Evolutionary conservation across 164 flowering plant genomes (phyloP).

Genomic region (Macadamia integrifolia): DNA sequence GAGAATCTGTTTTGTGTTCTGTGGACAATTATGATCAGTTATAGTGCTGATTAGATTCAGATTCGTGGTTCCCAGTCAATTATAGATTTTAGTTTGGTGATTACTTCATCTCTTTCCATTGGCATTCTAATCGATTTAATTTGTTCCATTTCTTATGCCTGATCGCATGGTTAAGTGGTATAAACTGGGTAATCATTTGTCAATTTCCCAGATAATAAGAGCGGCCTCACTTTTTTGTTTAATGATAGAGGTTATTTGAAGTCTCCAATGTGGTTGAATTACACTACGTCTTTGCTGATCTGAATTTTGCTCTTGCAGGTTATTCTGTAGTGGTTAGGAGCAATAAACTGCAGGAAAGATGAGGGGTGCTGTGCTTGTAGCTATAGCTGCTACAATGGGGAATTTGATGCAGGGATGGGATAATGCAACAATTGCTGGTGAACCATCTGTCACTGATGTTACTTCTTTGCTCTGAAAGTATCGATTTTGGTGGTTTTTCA

Average conservation of each 20-base stretch:
- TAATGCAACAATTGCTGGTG: slow-evolving; percentile 95
- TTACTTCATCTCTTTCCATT: not conserved
- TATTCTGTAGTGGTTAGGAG: not conserved
- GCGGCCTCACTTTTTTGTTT: not conserved
- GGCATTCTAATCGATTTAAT: not conserved
- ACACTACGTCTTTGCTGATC: not conserved
- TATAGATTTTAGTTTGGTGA: no score
- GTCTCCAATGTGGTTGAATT: not conserved
- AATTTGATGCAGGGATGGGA: slow-evolving; percentile 98
- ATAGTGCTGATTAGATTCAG: not conserved
- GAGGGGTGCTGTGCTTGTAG: slow-evolving; percentile 81
- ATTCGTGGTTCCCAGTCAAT: no score
- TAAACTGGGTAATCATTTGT: not conserved
- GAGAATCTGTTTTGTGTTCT: no score
- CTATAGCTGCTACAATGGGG: slow-evolving; percentile 84
- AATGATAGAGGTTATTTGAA: not conserved
- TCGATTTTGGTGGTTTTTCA: not conserved
- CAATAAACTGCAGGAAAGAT: slow-evolving; percentile 24
- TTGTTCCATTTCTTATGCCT: not conserved
- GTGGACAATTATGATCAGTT: not conserved
- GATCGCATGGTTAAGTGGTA: not conserved
- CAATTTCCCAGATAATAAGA: not conserved
- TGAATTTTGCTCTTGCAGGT: slow-evolving; percentile 9
- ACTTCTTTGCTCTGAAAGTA: not conserved
- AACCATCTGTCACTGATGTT: not conserved